Percentiles rank a stretch among this genome's conserved stretches.
Evolutionary conservation across 495 filamentous ascomycete genomes (phyloP).

Genomic region (Xylaria sp.): DNA sequence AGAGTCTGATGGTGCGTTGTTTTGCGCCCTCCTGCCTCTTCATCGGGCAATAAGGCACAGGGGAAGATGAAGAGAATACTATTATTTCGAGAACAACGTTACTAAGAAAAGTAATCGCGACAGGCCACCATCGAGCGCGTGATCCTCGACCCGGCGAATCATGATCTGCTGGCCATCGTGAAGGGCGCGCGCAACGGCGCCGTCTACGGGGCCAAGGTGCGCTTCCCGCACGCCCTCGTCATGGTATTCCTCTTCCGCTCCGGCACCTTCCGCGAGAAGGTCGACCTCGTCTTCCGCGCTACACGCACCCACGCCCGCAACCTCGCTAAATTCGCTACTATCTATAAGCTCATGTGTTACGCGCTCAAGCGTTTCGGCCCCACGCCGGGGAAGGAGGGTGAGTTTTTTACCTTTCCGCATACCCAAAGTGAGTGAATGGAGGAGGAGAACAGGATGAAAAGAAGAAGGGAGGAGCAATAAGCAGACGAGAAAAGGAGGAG

Average conservation of each 20-base stretch:
- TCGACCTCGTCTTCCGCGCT: slow-evolving; percentile 77
- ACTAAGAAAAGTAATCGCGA: not conserved
- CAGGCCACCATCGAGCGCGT: slow-evolving; percentile 67
- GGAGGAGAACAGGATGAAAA: not conserved
- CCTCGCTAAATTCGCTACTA: slow-evolving; percentile 84
- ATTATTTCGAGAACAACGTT: not conserved
- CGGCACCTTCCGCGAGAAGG: slow-evolving; percentile 83
- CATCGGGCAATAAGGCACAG: not conserved
- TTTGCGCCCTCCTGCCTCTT: not conserved
- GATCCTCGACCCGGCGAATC: slow-evolving; percentile 81
- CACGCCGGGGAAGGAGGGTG: slow-evolving; percentile 63
- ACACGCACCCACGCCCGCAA: slow-evolving; percentile 92
- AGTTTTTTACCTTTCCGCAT: slow-evolving; percentile 23
- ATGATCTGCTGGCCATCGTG: slow-evolving; percentile 78
- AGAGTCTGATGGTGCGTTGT: slow-evolving; percentile 27
- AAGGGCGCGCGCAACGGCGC: slow-evolving; percentile 96
- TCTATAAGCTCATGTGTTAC: slow-evolving; percentile 86
- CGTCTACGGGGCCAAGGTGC: slow-evolving; percentile 97
- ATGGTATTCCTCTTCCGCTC: slow-evolving; percentile 96
- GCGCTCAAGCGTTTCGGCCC: slow-evolving; percentile 68
- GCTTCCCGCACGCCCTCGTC: slow-evolving; percentile 96
- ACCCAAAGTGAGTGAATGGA: not conserved
- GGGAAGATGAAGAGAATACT: not conserved
- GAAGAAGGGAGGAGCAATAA: not conserved
- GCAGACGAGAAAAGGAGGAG: not conserved